Evolutionary conservation across 1,284 basidiomycete species (phyloP).

Genomic region (Porogramme epimiltina): DNA sequence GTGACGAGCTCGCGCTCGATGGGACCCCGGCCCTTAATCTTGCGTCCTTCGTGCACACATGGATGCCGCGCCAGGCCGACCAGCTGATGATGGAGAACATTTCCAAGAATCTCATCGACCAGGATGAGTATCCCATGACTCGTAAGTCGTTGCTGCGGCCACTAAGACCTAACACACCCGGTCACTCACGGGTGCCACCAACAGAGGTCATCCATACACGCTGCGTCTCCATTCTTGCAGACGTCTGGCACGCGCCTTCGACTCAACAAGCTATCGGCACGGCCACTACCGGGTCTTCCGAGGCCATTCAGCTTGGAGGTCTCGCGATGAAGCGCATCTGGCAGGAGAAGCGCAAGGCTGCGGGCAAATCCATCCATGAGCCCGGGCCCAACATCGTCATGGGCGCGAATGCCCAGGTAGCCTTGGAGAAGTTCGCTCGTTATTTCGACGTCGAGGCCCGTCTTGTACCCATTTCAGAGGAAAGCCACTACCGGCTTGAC

Average conservation of each 20-base stretch:
- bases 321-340: constrained; percentile 94
- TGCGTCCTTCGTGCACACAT: constrained; percentile 72
- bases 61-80: constrained; percentile 64
- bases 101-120: constrained; percentile 88
- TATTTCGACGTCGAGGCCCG: constrained; percentile 91
- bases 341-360: constrained; percentile 87
- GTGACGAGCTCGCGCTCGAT: constrained; percentile 83
- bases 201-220: constrained; percentile 77
- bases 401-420: constrained; percentile 43
- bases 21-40: constrained; percentile 82
- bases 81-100: constrained; percentile 84
- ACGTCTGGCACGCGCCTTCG: constrained; percentile 89
- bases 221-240: constrained; percentile 85
- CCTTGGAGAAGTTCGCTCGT: constrained; percentile 84
- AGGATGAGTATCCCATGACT: constrained; percentile 90
- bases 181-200: too few relatives aligned
- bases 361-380: constrained; percentile 85
- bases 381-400: constrained; percentile 61
- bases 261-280: constrained; percentile 81
- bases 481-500: constrained; percentile 82
- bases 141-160: too few relatives aligned
- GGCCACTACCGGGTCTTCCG: constrained; percentile 92
- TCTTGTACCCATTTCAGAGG: constrained; percentile 76
- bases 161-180: too few relatives aligned
- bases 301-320: constrained; percentile 92